These are phyloP conservation scores for Flaveria linearis DNA, from an alignment of 129 eudicot genomes.

Conservation along the genomic window DNA sequence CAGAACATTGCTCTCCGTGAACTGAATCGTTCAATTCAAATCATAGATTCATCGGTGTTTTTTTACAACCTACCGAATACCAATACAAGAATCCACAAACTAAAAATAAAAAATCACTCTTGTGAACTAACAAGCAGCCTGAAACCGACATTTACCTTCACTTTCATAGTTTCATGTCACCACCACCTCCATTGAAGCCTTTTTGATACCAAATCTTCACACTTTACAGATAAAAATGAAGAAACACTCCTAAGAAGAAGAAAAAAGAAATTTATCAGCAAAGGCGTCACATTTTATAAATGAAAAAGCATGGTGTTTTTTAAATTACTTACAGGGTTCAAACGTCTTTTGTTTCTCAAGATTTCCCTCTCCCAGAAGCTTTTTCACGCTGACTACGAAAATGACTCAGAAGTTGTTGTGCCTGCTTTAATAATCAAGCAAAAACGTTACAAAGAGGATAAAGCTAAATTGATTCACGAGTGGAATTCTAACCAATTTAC, in stretches of 20 bases:
- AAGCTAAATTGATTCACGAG: not conserved
- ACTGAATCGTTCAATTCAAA: conserved; percentile 28
- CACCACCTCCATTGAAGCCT: conserved; percentile 20
- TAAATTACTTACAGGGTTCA: conserved; percentile 24
- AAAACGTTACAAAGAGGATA: conserved; percentile 20
- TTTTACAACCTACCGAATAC: conserved; percentile 28
- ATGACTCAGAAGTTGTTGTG: conserved; percentile 91
- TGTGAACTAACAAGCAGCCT: conserved; percentile 23
- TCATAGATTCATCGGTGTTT: conserved; percentile 19
- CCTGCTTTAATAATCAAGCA: conserved; percentile 45
- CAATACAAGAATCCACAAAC: conserved; percentile 23
- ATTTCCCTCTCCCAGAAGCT: conserved; percentile 58
- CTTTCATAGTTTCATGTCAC: conserved; percentile 31
- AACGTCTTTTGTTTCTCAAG: conserved; percentile 42
- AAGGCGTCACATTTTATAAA: not conserved
- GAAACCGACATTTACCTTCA: conserved; percentile 28
- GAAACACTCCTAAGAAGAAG: conserved; percentile 13
- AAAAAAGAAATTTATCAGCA: not conserved
- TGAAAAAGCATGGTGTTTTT: not conserved
- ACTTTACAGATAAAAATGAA: conserved; percentile 19
- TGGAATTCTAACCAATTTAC: not conserved
- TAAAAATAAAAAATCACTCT: conserved; percentile 5
- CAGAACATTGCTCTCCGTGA: not conserved
- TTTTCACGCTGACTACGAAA: conserved; percentile 91
- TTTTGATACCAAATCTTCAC: not conserved